phyloP scores from a whole-genome alignment of 345 rosid species.

The Lagerstroemia speciosa region DNA sequence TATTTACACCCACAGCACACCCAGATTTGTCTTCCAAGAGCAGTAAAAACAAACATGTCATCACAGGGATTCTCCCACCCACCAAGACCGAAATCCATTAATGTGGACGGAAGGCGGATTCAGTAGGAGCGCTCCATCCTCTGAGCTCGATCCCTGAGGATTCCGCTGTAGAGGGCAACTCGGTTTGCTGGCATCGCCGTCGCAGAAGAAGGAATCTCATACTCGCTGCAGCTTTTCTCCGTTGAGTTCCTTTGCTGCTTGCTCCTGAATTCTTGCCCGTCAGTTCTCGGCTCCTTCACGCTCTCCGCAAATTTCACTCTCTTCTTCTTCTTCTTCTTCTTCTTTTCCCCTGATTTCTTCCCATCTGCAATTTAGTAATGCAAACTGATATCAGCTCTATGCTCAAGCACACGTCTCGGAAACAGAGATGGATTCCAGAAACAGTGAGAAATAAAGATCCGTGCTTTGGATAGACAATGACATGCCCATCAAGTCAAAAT shows the following conservation, averaged over 20 bases:
- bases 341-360: slow-evolving; percentile 25
- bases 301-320: slow-evolving; percentile 46
- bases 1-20: slow-evolving; percentile 3
- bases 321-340: slow-evolving; percentile 45
- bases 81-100: too few species aligned
- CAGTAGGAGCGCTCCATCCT: slow-evolving; percentile 16
- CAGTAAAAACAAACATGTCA: too few species aligned
- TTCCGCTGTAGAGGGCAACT: slow-evolving; percentile 11
- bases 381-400: not conserved
- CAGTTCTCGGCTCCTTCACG: slow-evolving; percentile 42
- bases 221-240: slow-evolving; percentile 6
- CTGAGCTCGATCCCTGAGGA: slow-evolving; percentile 15
- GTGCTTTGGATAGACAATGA: not conserved
- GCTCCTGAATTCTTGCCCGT: slow-evolving; percentile 10
- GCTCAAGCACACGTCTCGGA: not conserved
- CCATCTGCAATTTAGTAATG: slow-evolving; percentile 22
- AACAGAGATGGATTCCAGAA: not conserved
- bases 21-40: not conserved
- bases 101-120: not conserved
- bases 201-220: not conserved
- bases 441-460: not conserved
- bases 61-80: not conserved
- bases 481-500: not conserved
- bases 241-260: not conserved
- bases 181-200: slow-evolving; percentile 12